phyloP scores from a whole-genome alignment of 139 green algal species.

The Chlamydomonas incerta region DNA sequence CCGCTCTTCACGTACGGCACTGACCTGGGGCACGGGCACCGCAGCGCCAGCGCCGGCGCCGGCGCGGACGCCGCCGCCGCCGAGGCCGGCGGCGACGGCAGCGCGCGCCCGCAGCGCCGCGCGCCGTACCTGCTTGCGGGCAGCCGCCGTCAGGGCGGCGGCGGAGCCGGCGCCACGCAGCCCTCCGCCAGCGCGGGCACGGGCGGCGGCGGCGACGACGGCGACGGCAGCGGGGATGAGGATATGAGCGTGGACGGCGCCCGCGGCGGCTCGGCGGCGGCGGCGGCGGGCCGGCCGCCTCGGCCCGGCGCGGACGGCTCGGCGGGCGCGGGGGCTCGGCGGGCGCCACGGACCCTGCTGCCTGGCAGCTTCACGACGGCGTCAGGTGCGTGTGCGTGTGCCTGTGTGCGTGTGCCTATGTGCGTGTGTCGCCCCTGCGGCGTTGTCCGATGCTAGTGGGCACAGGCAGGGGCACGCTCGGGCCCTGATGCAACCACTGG shows the following conservation, averaged over 20 bases:
- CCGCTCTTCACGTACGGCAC: constrained; percentile 2
- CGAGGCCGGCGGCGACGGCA: not conserved
- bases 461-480: no score
- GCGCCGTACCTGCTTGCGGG: constrained; percentile 9
- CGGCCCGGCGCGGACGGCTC: not conserved
- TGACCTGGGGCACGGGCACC: not conserved
- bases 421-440: no score
- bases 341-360: not conserved
- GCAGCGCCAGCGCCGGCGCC: not conserved
- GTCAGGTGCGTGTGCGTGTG: not conserved
- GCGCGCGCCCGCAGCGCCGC: not conserved
- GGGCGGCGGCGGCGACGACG: constrained; percentile 11
- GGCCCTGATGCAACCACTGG: no score
- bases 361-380: not conserved
- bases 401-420: no score
- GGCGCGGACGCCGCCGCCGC: not conserved
- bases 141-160: not conserved
- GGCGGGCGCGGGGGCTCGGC: not conserved
- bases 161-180: not conserved
- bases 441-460: no score
- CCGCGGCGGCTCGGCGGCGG: not conserved
- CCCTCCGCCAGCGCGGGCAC: not conserved
- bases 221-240: not conserved
- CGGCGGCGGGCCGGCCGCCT: constrained; percentile 1
- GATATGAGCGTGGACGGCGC: not conserved